Evolutionary conservation across 306 rosid genomes (phyloP).

Genomic region (Elaeagnus macrophylla): DNA sequence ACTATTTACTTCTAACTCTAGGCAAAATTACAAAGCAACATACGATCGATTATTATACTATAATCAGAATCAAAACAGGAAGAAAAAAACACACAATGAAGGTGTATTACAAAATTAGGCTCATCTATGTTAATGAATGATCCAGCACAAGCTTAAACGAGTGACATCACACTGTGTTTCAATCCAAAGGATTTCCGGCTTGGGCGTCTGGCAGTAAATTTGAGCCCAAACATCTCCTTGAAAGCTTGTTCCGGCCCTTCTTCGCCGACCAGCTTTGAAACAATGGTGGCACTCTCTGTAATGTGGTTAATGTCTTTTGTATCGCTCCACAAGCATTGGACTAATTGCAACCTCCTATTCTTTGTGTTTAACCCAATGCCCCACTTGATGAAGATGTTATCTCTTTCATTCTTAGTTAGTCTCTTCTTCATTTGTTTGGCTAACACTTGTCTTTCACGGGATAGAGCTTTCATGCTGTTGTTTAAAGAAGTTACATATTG

Average conservation of each 20-base stretch:
- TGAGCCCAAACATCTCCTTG: slow-evolving; percentile 98
- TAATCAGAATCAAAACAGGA: too few relatives aligned
- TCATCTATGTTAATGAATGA: background rate
- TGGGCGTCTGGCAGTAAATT: slow-evolving; percentile 61
- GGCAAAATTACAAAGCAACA: too few relatives aligned
- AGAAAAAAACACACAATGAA: too few relatives aligned
- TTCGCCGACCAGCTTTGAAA: slow-evolving; percentile 64
- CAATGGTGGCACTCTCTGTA: slow-evolving; percentile 61
- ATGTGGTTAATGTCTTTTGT: slow-evolving; percentile 51
- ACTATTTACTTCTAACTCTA: too few relatives aligned
- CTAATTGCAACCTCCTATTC: slow-evolving; percentile 60
- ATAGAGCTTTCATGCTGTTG: slow-evolving; percentile 50
- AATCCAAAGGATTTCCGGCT: slow-evolving; percentile 41
- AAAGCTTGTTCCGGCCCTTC: slow-evolving; percentile 81
- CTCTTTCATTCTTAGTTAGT: slow-evolving; percentile 50
- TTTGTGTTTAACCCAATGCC: slow-evolving; percentile 51
- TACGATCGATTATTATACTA: too few relatives aligned
- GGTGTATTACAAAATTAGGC: too few relatives aligned
- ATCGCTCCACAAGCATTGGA: slow-evolving; percentile 54
- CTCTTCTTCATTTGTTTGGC: slow-evolving; percentile 64
- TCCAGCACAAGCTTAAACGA: slow-evolving; percentile 27
- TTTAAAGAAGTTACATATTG: slow-evolving; percentile 5
- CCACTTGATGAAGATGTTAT: slow-evolving; percentile 62
- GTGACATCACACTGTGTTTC: slow-evolving; percentile 35
- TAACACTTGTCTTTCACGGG: slow-evolving; percentile 73